Evolutionary conservation across 805 yeast species (phyloP), one percentile per base, ranked within the genome.

Genomic region (Wickerhamiella sorbophila): DNA sequence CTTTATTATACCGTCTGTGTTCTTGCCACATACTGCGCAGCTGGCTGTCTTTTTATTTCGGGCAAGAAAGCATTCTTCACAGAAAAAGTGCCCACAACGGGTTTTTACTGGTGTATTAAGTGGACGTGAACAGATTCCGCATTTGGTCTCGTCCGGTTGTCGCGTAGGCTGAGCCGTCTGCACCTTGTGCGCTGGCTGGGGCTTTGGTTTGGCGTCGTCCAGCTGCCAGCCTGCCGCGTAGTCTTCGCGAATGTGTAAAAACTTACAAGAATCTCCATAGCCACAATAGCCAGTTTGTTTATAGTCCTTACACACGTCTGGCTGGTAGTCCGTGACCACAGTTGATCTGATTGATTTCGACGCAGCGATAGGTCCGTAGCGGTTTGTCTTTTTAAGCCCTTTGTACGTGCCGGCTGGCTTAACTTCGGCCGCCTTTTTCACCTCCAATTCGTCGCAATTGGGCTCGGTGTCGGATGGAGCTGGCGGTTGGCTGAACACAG

Each of bases 211-310:
- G 36, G 83, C 93, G 44, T 67, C 67, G 21, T 69, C 71, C 5
- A 78, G 57, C 44, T 78, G 75, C 74, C 77, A 74, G 24, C 78
- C 82, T 37, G 77, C 77, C 42, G 69, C 72, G 61, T 77, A 80
- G 54, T 84, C 94, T 51, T 84, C 96, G 59, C 99, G 64, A 14
- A 83, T 74, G 57, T 91, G 99, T 29, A 88, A 58, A 58, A 91
- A 91, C 62, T 91, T 91, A 64, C 99, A 91, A 29, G 91, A 79
- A 52, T 91, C 98, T 6, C 99, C 99, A 57, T 79, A 91, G 4
- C 96, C 96, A 67, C 98, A 91, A 56, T 76, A 87, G 0, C 98
- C 99, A 0, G 93, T 87, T 50, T 79, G 81, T 44, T 75, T 71
- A 59, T 72, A 91, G 59, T 91, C 97, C 55, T 88, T 91, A 57